phyloP scores from a whole-genome alignment of 2,329 filamentous ascomycete genomes.

The Aspergillus sergii region DNA sequence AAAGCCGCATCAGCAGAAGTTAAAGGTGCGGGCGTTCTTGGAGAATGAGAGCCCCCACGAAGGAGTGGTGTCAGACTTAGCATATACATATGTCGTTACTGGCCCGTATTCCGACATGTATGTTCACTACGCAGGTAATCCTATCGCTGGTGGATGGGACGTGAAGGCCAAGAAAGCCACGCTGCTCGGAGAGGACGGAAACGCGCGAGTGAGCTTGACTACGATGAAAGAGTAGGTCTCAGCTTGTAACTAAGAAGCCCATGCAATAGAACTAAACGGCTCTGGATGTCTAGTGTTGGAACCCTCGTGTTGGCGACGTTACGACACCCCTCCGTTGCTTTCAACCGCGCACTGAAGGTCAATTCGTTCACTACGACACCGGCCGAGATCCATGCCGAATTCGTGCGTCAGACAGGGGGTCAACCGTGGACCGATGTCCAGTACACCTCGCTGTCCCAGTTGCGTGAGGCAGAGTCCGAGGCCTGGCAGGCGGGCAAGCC shows the following conservation, averaged over 20 bases:
- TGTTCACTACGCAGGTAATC: conserved; percentile 47
- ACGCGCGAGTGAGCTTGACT: conserved; percentile 66
- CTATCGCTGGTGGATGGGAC: conserved; percentile 61
- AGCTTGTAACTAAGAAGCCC: neutral
- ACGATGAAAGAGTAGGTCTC: conserved; percentile 68
- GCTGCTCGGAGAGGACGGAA: conserved; percentile 61
- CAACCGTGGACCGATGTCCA: conserved; percentile 54
- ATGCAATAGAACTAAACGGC: neutral
- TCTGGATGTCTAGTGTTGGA: conserved; percentile 57
- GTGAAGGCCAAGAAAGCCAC: conserved; percentile 59
- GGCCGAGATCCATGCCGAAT: conserved; percentile 65
- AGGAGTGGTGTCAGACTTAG: conserved; percentile 51
- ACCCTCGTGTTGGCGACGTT: conserved; percentile 66
- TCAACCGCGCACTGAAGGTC: conserved; percentile 63
- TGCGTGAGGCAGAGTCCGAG: conserved; percentile 61
- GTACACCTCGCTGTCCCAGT: conserved; percentile 55
- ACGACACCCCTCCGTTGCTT: conserved; percentile 56
- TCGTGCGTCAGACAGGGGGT: conserved; percentile 65
- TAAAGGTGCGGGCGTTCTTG: conserved; percentile 66
- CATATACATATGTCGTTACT: conserved; percentile 69
- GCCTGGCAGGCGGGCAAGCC: conserved; percentile 59
- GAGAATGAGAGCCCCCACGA: conserved; percentile 28
- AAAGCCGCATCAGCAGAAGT: conserved; percentile 69
- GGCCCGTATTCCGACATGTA: conserved; percentile 70
- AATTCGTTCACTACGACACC: conserved; percentile 72